phyloP scores from a whole-genome alignment of 225 moss, liverwort and hornwort genomes.

The Rhytidiadelphus loreus region DNA sequence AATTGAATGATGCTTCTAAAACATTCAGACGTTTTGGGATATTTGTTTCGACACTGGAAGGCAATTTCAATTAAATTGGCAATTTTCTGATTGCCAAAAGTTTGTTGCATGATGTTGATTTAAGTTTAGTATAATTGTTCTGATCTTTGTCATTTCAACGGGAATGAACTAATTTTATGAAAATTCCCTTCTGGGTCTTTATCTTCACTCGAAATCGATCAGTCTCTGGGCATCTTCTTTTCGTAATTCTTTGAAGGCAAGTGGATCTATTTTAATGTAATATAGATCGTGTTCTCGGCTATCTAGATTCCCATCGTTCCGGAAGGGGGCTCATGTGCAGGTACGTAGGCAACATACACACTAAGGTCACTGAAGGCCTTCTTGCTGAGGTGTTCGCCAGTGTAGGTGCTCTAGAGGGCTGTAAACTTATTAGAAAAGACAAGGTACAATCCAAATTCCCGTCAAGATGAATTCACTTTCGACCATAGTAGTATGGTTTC shows the following conservation, averaged over 20 bases:
- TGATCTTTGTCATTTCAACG: not conserved
- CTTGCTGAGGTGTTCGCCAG: constrained; percentile 93
- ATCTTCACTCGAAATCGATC: not conserved
- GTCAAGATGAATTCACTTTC: not conserved
- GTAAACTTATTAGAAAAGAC: constrained; percentile 95
- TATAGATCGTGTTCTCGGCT: not conserved
- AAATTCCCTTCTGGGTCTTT: not conserved
- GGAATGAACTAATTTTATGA: not conserved
- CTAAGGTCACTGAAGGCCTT: constrained; percentile 85
- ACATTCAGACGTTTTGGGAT: not conserved
- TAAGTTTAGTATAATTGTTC: not conserved
- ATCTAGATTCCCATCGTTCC: not conserved
- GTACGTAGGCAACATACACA: constrained; percentile 95
- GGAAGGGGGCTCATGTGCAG: constrained; percentile 30
- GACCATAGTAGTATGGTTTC: not conserved
- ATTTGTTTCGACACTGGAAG: not conserved
- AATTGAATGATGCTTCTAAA: not conserved
- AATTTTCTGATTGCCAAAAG: not conserved
- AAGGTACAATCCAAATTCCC: constrained; percentile 32
- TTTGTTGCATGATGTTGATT: not conserved
- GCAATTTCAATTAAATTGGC: not conserved
- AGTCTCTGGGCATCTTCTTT: not conserved
- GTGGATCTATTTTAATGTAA: not conserved
- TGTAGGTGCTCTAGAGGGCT: constrained; percentile 90
- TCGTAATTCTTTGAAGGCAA: not conserved